Conservation (phyloP, 2,329 filamentous ascomycete genomes). For the Claviceps pusilla region DNA sequence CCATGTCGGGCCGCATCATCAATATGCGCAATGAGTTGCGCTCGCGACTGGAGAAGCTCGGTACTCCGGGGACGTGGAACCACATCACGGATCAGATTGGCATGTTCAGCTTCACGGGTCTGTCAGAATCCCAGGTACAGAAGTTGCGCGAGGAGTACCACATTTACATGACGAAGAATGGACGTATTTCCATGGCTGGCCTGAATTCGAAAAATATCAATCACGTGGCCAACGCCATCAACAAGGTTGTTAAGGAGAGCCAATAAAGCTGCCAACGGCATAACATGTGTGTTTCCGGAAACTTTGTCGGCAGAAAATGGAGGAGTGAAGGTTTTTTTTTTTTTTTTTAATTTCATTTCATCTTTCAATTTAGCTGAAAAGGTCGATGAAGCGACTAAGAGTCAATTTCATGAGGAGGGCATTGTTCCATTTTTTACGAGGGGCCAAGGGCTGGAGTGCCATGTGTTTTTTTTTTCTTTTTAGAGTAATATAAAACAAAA, state of each 20-base stretch:
- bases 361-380: too few species aligned
- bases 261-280: constrained; percentile 7
- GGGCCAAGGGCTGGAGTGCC: constrained; percentile 5
- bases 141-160: constrained; percentile 56
- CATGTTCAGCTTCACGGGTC: constrained; percentile 93
- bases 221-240: constrained; percentile 80
- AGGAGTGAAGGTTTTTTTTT: too few species aligned
- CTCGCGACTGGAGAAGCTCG: constrained; percentile 65
- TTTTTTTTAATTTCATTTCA: too few species aligned
- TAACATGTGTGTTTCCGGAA: background rate
- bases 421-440: background rate
- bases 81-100: constrained; percentile 98
- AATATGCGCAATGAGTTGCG: constrained; percentile 73
- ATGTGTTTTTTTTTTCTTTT: too few species aligned
- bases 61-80: constrained; percentile 83
- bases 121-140: constrained; percentile 58
- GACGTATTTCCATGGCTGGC: constrained; percentile 96
- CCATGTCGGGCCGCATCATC: constrained; percentile 92
- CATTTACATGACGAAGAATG: constrained; percentile 94
- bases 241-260: constrained; percentile 52
- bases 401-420: background rate
- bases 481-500: too few species aligned
- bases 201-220: constrained; percentile 84
- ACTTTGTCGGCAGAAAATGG: too few species aligned
- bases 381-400: background rate